Evolutionary conservation across 768 basidiomycete species (phyloP).

Genomic region (Tubosaeta brunneosetosa): DNA sequence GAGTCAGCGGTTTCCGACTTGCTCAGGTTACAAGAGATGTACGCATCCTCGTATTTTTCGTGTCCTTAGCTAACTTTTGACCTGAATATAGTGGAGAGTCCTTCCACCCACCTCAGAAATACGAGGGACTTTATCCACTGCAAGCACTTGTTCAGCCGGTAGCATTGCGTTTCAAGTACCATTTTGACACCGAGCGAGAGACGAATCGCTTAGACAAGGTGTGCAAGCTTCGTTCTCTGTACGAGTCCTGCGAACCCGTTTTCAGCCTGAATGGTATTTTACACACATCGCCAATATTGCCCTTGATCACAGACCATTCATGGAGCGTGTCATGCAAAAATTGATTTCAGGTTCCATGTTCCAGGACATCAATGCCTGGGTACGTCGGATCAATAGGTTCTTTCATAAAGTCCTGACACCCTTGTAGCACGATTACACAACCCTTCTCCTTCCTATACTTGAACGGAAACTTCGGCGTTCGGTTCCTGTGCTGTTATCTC

Average conservation of each 20-base stretch:
- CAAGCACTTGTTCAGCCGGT: slow-evolving; percentile 83
- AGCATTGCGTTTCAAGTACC: slow-evolving; percentile 85
- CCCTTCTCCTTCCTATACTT: slow-evolving; percentile 72
- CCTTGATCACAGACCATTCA: slow-evolving; percentile 80
- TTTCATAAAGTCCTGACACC: not conserved
- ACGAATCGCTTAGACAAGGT: slow-evolving; percentile 96
- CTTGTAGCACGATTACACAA: slow-evolving; percentile 76
- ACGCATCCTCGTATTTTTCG: slow-evolving; percentile 28
- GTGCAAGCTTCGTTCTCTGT: not conserved
- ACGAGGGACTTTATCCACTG: slow-evolving; percentile 71
- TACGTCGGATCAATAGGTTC: slow-evolving; percentile 31
- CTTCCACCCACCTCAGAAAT: slow-evolving; percentile 31
- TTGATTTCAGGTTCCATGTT: slow-evolving; percentile 64
- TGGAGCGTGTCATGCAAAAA: slow-evolving; percentile 69
- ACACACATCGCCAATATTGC: slow-evolving; percentile 83
- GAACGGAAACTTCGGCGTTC: slow-evolving; percentile 71
- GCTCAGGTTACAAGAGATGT: slow-evolving; percentile 76
- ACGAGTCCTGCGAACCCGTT: not conserved
- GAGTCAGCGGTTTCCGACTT: slow-evolving; percentile 76
- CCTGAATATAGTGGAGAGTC: slow-evolving; percentile 45
- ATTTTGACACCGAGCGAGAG: slow-evolving; percentile 81
- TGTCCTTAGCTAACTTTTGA: slow-evolving; percentile 1
- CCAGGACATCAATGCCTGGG: slow-evolving; percentile 68
- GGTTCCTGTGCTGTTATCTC: slow-evolving; percentile 65
- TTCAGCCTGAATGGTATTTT: slow-evolving; percentile 95